phyloP scores from a whole-genome alignment of 2,329 filamentous ascomycete genomes.

The Ophiocordyceps camponoti-floridani region DNA sequence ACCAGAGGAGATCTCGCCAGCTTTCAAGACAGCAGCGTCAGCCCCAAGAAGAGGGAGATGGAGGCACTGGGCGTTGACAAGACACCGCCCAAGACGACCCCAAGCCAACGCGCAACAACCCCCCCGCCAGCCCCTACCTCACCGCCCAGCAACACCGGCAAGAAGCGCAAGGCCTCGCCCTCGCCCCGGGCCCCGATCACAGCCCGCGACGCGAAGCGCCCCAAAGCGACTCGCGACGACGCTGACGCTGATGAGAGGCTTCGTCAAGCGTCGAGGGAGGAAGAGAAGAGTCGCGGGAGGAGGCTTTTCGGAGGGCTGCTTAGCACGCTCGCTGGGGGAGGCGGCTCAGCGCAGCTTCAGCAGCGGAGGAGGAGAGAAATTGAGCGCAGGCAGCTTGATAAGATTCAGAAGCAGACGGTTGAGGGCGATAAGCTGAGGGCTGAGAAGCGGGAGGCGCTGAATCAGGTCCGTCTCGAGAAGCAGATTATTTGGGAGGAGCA shows the following conservation, averaged over 20 bases:
- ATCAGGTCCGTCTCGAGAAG: slow-evolving; percentile 42
- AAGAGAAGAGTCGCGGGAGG: slow-evolving; percentile 73
- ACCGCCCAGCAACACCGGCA: background rate
- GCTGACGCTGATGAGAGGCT: background rate
- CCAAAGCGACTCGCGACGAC: background rate
- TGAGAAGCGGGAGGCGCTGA: slow-evolving; percentile 46
- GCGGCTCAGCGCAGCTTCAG: slow-evolving; percentile 47
- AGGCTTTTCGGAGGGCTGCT: slow-evolving; percentile 73
- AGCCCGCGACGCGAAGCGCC: background rate
- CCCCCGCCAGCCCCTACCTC: too few relatives aligned
- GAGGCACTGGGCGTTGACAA: background rate
- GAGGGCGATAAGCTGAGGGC: slow-evolving; percentile 52
- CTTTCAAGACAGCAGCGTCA: background rate
- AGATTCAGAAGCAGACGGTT: slow-evolving; percentile 51
- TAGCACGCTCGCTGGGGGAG: slow-evolving; percentile 36
- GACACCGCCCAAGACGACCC: background rate
- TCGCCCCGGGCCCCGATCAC: background rate
- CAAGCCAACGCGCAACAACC: background rate
- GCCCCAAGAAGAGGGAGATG: background rate
- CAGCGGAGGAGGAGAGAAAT: slow-evolving; percentile 62
- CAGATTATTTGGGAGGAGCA: slow-evolving; percentile 61
- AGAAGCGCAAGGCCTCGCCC: background rate
- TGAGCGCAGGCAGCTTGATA: slow-evolving; percentile 65
- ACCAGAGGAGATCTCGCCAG: background rate
- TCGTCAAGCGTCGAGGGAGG: slow-evolving; percentile 30